Base-by-base conservation (phyloP, 2,329 filamentous ascomycete species). In the Neonectria magnoliae region DNA sequence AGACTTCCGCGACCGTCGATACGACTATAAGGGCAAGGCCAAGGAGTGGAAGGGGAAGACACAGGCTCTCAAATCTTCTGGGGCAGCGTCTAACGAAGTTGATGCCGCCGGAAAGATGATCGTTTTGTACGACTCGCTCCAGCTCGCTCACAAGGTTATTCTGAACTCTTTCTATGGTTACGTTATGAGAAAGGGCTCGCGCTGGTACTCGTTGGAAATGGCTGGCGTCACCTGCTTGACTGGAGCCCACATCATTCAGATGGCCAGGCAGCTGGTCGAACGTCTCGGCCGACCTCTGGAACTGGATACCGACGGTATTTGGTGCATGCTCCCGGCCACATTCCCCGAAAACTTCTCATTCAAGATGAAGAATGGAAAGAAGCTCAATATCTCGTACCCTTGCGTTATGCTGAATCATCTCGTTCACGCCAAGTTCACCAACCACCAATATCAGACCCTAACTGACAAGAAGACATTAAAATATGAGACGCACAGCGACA, bases 191-290 rank as follows among this genome's bases (percentile, higher is more conserved):
- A 99, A 99, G 78, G 96, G 96, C 36, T 99, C 96, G 41, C 90
- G 96, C 60, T 99, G 96, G 96, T 99, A 99, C 77, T 99, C 96
- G 18, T 91, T 99, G 87, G 96, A 99, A 78, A 99, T 99, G 96
- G 96, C 97, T 16, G 96, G 96, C 72, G 96, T 99, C 5, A 99
- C 96, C 45, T 99, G 96, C 81, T 83, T 99, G 78, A 99, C 96
- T 1, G 96, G 96, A 67, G 96, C 96, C 33, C 93, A 90, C 45
- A 99, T 99, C 76, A 99, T 99, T 77, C 96, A 99, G 76, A 90
- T 99, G 87, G 97, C 96, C 18, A 89, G 95, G 75, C 91, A 96
- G 73, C 87, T 99, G 2, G 95, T 99, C 4, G 96, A 99, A 77
- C 88, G 96, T 8, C 92, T 99, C 41, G 96, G 96, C 25, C 88